Conservation (phyloP, 352 stramenopile species). For the Thalassiosira hispida region DNA sequence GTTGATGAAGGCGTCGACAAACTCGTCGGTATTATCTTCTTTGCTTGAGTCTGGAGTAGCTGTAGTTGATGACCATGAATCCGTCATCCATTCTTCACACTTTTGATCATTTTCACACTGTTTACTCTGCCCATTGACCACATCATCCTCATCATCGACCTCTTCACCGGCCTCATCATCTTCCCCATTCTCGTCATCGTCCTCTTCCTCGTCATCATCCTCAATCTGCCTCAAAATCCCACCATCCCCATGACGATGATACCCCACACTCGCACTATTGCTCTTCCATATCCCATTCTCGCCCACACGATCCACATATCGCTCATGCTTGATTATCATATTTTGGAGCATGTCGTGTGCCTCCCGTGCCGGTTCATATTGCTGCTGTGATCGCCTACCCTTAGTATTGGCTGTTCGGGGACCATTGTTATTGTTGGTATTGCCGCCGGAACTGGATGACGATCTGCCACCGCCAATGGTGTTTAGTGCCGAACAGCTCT, state of each 20-base stretch:
- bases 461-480: not conserved
- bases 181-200: slow-evolving; percentile 1
- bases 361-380: slow-evolving; percentile 56
- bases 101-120: not conserved
- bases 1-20: not conserved
- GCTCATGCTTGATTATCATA: slow-evolving; percentile 54
- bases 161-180: slow-evolving; percentile 14
- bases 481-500: slow-evolving; percentile 56
- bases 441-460: too few species aligned
- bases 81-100: slow-evolving; percentile 24
- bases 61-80: not conserved
- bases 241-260: not conserved
- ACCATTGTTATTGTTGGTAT: not conserved
- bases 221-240: not conserved
- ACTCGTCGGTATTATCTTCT: not conserved
- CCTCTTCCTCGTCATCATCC: slow-evolving; percentile 17
- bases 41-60: not conserved
- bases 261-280: not conserved
- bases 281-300: slow-evolving; percentile 35
- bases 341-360: slow-evolving; percentile 56
- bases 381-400: too few species aligned
- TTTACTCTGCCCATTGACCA: slow-evolving; percentile 28
- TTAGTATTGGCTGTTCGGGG: too few species aligned
- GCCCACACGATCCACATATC: slow-evolving; percentile 50
- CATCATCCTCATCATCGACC: slow-evolving; percentile 5